A percentile compares a stretch with the other conserved stretches of the same genome.
phyloP scores from a whole-genome alignment of 208 protist species.

The Crithidia brevicula region DNA sequence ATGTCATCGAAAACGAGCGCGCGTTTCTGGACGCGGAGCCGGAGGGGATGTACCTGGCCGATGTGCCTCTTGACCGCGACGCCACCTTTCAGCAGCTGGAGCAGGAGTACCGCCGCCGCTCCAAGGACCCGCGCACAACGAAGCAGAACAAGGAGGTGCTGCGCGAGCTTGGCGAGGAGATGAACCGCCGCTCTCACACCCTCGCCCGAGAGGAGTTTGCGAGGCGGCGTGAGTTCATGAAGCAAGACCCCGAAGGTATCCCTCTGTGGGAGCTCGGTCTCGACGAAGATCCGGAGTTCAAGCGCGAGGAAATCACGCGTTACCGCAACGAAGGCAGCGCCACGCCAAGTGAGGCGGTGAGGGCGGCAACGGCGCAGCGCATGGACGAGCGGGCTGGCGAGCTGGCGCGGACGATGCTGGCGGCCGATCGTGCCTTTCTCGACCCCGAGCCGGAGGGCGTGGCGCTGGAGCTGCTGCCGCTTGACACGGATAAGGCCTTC shows the following conservation, averaged over 20 bases:
- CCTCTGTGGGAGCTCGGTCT: slow-evolving; percentile 70
- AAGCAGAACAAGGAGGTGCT: slow-evolving; percentile 74
- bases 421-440: slow-evolving; percentile 72
- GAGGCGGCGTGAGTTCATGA: slow-evolving; percentile 74
- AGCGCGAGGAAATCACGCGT: slow-evolving; percentile 66
- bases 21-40: slow-evolving; percentile 81
- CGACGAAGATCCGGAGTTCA: slow-evolving; percentile 82
- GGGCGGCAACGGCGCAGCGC: slow-evolving; percentile 45
- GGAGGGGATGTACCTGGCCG: slow-evolving; percentile 79
- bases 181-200: slow-evolving; percentile 77
- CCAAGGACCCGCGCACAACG: slow-evolving; percentile 49
- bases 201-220: slow-evolving; percentile 71
- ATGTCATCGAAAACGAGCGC: slow-evolving; percentile 72
- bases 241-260: slow-evolving; percentile 73
- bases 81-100: slow-evolving; percentile 67
- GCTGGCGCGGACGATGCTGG: slow-evolving; percentile 59
- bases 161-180: slow-evolving; percentile 58
- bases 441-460: slow-evolving; percentile 80
- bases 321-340: slow-evolving; percentile 52
- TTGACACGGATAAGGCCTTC: slow-evolving; percentile 73
- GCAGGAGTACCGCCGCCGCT: slow-evolving; percentile 71
- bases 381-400: slow-evolving; percentile 60
- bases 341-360: slow-evolving; percentile 15
- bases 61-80: slow-evolving; percentile 86
- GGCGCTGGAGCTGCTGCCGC: slow-evolving; percentile 68